A percentile compares a stretch with the other conserved stretches of the same genome.
These are phyloP conservation scores for Pleodorina starrii DNA, from an alignment of 139 green algal genomes.

Conservation along the genomic window DNA sequence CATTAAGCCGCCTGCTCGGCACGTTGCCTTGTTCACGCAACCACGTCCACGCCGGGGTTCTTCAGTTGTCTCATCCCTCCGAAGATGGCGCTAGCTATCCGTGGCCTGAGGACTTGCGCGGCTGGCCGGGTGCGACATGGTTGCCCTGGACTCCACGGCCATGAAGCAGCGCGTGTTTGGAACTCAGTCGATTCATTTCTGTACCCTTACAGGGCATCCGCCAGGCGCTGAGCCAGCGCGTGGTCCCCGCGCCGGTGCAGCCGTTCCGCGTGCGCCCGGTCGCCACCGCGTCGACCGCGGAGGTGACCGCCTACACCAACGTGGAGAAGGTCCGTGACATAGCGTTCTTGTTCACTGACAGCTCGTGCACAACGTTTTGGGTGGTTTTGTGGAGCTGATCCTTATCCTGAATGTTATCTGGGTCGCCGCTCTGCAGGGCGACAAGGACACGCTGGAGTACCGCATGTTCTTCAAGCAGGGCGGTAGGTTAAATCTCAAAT, in stretches of 20 bases:
- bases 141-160: background rate
- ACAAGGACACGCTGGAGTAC: slow-evolving; percentile 84
- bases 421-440: slow-evolving; percentile 69
- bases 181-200: background rate
- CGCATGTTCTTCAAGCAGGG: slow-evolving; percentile 89
- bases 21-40: too few species aligned
- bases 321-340: slow-evolving; percentile 61
- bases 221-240: slow-evolving; percentile 18
- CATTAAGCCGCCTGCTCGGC: too few species aligned
- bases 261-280: background rate
- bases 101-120: background rate
- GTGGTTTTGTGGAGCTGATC: too few species aligned
- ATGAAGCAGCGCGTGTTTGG: background rate
- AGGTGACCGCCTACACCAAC: slow-evolving; percentile 56
- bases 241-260: slow-evolving; percentile 5
- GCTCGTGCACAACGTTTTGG: too few species aligned
- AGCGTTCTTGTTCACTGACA: too few species aligned
- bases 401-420: too few species aligned
- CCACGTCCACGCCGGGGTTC: background rate
- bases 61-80: background rate
- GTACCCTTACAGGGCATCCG: slow-evolving; percentile 1
- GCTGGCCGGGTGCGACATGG: background rate
- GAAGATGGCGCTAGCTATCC: slow-evolving; percentile 38
- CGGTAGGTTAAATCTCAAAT: slow-evolving; percentile 52
- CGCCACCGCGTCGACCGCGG: background rate